A percentile compares a stretch with the other conserved stretches of the same genome.
Conservation (phyloP, 163 green algal genomes). For the Scenedesmus sp. region DNA sequence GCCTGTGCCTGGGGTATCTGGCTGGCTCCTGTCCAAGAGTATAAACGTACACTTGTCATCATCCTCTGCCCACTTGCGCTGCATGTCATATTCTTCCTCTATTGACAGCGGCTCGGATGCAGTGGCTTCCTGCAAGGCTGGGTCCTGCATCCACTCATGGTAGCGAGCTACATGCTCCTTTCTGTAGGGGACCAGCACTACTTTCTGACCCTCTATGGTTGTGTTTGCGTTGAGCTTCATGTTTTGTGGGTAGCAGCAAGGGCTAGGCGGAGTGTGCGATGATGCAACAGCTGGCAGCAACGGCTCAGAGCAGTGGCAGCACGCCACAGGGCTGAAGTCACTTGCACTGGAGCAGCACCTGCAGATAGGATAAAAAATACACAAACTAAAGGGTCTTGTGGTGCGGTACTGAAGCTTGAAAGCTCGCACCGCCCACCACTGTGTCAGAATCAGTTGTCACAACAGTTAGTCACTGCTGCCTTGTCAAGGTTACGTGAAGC, state of each 20-base stretch:
- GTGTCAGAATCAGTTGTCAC: neutral
- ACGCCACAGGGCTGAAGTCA: neutral
- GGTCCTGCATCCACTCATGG: constrained; percentile 61
- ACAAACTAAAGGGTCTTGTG: neutral
- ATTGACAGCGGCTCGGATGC: constrained; percentile 83
- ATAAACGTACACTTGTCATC: constrained; percentile 90
- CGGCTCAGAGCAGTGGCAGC: neutral
- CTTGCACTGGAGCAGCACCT: neutral
- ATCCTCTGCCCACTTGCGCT: constrained; percentile 79
- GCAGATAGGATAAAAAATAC: no score
- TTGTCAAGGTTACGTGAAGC: neutral
- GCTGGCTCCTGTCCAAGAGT: constrained; percentile 68
- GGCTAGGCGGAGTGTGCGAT: no score
- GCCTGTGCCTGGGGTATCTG: constrained; percentile 58
- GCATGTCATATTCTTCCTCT: constrained; percentile 88
- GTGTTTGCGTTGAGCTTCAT: constrained; percentile 55
- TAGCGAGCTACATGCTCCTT: constrained; percentile 56
- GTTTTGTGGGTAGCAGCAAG: neutral
- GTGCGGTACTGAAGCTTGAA: neutral
- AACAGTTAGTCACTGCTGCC: neutral
- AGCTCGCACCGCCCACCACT: neutral
- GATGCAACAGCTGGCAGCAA: no score
- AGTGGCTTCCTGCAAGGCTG: constrained; percentile 67
- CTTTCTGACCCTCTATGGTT: constrained; percentile 24
- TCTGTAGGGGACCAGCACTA: constrained; percentile 53